phyloP scores from a whole-genome alignment of 495 filamentous ascomycete genomes.

The Tuber microsphaerosporum region DNA sequence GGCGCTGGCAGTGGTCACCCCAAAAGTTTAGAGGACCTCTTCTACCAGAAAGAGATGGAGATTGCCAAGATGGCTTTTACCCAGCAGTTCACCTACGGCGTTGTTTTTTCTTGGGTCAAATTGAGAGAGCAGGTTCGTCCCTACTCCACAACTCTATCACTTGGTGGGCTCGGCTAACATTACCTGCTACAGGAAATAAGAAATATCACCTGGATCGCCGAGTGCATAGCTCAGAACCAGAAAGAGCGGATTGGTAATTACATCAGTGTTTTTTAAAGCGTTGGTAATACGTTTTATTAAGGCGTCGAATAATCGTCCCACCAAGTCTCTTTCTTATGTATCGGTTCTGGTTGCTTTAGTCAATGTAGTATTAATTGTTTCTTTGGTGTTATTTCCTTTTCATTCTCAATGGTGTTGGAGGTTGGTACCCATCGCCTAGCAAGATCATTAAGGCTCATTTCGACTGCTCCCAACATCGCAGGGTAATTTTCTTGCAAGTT shows the following conservation, averaged over 20 bases:
- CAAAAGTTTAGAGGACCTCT: slow-evolving; percentile 91
- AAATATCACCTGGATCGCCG: slow-evolving; percentile 98
- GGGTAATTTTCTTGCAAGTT: neutral
- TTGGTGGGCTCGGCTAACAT: slow-evolving; percentile 4
- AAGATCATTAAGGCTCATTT: neutral
- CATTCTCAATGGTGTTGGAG: neutral
- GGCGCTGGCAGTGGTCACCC: slow-evolving; percentile 63
- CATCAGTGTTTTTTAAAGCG: slow-evolving; percentile 79
- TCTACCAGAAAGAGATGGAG: slow-evolving; percentile 99
- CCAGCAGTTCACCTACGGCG: slow-evolving; percentile 86
- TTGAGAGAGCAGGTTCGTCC: slow-evolving; percentile 82
- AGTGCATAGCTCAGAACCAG: slow-evolving; percentile 99
- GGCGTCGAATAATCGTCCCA: neutral
- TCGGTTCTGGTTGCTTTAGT: neutral
- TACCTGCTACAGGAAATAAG: slow-evolving; percentile 73
- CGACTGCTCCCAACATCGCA: neutral
- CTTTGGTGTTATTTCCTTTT: neutral
- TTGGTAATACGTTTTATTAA: neutral
- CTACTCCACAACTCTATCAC: neutral
- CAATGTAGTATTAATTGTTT: neutral
- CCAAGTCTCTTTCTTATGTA: neutral
- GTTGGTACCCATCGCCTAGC: neutral
- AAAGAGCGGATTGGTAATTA: slow-evolving; percentile 98
- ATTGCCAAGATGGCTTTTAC: slow-evolving; percentile 92
- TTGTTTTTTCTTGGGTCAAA: slow-evolving; percentile 98